Percentiles rank a stretch among this genome's conserved stretches.
phyloP scores from a whole-genome alignment of 306 rosid genomes.

The Vicia sativa region DNA sequence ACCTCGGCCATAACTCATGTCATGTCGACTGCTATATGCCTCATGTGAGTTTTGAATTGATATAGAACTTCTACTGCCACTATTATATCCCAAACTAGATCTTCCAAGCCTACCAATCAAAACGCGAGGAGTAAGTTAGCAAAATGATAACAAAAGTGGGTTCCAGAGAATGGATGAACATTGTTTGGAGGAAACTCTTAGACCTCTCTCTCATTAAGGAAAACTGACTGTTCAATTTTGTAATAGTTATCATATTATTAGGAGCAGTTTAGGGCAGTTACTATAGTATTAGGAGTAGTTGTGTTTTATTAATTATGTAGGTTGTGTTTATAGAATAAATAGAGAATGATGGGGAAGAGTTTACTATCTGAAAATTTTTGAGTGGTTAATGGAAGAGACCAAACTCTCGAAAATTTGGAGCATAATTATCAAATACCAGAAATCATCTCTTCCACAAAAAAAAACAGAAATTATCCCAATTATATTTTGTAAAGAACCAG shows the following conservation, averaged over 20 bases:
- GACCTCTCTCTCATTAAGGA: too few relatives aligned
- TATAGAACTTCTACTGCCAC: constrained; percentile 67
- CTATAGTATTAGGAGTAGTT: too few relatives aligned
- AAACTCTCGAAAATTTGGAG: neutral
- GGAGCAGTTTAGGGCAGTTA: too few relatives aligned
- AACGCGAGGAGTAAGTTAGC: constrained; percentile 19
- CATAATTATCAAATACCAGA: neutral
- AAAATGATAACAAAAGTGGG: neutral
- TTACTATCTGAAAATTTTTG: neutral
- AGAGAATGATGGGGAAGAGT: too few relatives aligned
- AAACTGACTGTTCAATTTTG: too few relatives aligned
- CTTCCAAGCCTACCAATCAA: constrained; percentile 66
- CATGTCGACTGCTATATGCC: constrained; percentile 73
- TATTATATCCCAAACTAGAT: constrained; percentile 70
- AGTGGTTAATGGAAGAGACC: neutral
- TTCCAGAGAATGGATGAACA: neutral
- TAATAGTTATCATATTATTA: too few relatives aligned
- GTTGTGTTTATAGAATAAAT: too few relatives aligned
- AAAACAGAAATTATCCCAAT: too few relatives aligned
- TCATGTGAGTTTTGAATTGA: constrained; percentile 74
- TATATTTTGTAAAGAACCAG: too few relatives aligned
- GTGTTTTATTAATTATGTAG: too few relatives aligned
- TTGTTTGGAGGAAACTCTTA: constrained; percentile 26
- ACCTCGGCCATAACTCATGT: constrained; percentile 66
- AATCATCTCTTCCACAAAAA: too few relatives aligned